Conservation (phyloP, 73 alveolate species). For the Paramecium biaurelia region DNA sequence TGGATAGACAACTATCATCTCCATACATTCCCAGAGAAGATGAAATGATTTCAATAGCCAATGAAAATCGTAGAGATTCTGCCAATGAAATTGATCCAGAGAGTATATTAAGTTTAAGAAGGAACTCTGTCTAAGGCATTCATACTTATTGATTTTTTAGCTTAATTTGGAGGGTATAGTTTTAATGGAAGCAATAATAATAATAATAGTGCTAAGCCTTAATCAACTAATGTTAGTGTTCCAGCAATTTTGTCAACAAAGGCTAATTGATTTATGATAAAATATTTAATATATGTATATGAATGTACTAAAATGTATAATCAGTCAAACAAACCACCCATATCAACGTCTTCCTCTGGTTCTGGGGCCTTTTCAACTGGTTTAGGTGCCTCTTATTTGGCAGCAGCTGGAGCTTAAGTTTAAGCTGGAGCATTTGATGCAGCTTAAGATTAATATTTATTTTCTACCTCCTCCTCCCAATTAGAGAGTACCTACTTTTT, state of each 20-base stretch:
- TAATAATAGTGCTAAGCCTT: neutral
- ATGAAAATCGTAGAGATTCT: constrained; percentile 65
- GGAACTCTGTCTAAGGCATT: constrained; percentile 68
- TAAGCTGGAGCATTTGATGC: constrained; percentile 15
- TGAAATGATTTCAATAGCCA: neutral
- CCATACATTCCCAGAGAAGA: constrained; percentile 62
- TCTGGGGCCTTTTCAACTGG: constrained; percentile 69
- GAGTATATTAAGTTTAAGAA: constrained; percentile 58
- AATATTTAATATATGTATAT: constrained; percentile 22
- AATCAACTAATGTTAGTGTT: constrained; percentile 17
- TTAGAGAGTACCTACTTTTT: neutral
- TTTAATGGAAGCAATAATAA: neutral
- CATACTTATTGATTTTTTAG: neutral
- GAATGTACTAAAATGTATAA: constrained; percentile 26
- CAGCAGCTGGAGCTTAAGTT: constrained; percentile 41
- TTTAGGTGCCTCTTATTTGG: constrained; percentile 26
- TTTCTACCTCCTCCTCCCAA: constrained; percentile 19
- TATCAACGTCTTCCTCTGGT: constrained; percentile 91
- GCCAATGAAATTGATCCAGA: constrained; percentile 52
- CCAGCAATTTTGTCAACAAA: constrained; percentile 29
- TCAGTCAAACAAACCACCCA: constrained; percentile 94
- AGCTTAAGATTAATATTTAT: neutral
- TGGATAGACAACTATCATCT: neutral
- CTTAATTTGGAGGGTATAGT: neutral
- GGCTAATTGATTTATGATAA: constrained; percentile 9